Percentiles rank a stretch among this genome's conserved stretches.
These are phyloP conservation scores for Suhomyces maxii DNA, from an alignment of 1,139 yeast species.

Conservation along the genomic window DNA sequence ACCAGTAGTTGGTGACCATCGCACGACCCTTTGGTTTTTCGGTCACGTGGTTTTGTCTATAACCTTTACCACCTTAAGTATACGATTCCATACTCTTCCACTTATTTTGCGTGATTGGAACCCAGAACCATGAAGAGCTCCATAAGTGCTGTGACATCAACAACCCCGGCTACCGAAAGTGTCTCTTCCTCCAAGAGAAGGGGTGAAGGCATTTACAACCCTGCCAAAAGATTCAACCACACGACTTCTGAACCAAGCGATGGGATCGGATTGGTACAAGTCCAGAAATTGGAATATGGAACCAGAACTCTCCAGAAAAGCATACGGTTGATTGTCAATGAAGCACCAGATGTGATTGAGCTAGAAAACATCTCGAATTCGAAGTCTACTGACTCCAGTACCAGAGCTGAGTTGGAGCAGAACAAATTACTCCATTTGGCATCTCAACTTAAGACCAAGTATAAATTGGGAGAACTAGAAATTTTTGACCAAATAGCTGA, in stretches of 20 bases:
- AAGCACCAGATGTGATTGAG: conserved; percentile 52
- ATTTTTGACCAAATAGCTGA: conserved; percentile 49
- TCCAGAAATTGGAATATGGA: conserved; percentile 43
- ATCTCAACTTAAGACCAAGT: conserved; percentile 54
- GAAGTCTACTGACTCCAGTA: conserved; percentile 32
- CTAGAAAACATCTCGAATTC: conserved; percentile 33
- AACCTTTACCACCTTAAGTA: not conserved
- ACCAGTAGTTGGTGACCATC: not conserved
- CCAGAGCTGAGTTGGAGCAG: conserved; percentile 50
- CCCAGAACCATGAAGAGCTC: conserved; percentile 4
- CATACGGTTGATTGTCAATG: conserved; percentile 49
- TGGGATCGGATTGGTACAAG: conserved; percentile 35
- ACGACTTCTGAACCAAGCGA: not conserved
- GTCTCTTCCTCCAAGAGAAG: conserved; percentile 1
- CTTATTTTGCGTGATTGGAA: no score
- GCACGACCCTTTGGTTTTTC: conserved; percentile 1
- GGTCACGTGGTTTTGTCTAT: not conserved
- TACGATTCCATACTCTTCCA: no score
- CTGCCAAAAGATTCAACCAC: conserved; percentile 1
- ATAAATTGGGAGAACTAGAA: conserved; percentile 46
- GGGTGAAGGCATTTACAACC: not conserved
- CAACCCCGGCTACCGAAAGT: not conserved
- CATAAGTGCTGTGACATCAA: conserved; percentile 11
- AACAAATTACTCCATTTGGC: conserved; percentile 60
- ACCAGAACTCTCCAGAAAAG: conserved; percentile 50